Base-by-base conservation (phyloP, 192 early-diverging fungal species). In the Lunasporangiospora selenospora region DNA sequence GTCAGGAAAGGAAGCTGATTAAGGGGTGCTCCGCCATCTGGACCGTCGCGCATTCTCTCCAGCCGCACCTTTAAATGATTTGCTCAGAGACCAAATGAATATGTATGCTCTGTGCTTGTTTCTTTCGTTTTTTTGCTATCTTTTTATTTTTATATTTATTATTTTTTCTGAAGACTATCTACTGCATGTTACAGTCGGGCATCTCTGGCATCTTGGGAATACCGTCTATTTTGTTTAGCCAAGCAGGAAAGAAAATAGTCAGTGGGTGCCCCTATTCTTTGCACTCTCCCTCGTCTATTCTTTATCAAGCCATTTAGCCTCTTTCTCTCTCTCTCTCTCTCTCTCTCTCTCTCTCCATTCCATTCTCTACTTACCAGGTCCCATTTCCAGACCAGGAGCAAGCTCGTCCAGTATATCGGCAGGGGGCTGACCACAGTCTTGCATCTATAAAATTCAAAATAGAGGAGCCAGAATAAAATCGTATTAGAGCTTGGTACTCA, bases 351-450 rank as follows among this genome's bases (percentile, higher is more conserved):
- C n/a, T n/a, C n/a, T n/a, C n/a, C n/a, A n/a, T n/a, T n/a, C n/a
- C n/a, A n/a, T n/a, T n/a, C n/a, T n/a, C n/a, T n/a, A 42, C 66
- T 37, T 55, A 67, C 64, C 64, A 44, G 54, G 21, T 59, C 92
- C 93, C 42, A 96, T 62, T 44, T 95, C 89, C 82, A 95, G 83
- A 33, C 92, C 97, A 11, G 97, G 97, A 16, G 94, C 93, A 62
- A 99, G 73, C 27, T 94, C 90, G 58, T 93, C 88, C 57, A 99
- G 69, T 19, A 99, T 82, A 52, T 89, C 94, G 38, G 89, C 84
- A 6, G 98, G 98, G 19, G 98, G 98, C 64, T 98, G 94, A 31
- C 98, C 98, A 42, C 84, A 88, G 36, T 95, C 93, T 88, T 99
- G 96, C 92, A 99, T 96, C 87, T 92, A 65, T 40, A 24, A 37